These are phyloP conservation scores for Phyllosticta citribraziliensis DNA, from an alignment of 2,329 filamentous ascomycete species.

Conservation along the genomic window DNA sequence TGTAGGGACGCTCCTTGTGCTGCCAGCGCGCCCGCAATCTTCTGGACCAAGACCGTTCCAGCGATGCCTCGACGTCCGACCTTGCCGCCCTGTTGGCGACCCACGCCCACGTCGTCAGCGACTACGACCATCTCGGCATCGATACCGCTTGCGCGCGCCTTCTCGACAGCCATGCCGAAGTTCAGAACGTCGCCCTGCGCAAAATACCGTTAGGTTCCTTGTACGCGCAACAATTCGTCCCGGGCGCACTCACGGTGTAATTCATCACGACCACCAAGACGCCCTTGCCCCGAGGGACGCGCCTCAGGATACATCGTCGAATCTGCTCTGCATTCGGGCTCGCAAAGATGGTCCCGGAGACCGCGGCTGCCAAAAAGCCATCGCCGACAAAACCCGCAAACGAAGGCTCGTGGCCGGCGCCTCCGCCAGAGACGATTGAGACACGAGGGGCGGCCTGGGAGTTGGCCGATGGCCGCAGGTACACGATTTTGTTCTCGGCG, in stretches of 20 bases:
- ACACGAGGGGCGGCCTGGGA: conserved; percentile 44
- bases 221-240: too few species aligned
- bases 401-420: conserved; percentile 81
- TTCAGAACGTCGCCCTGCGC: conserved; percentile 54
- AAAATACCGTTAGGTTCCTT: too few species aligned
- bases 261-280: conserved; percentile 93
- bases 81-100: conserved; percentile 72
- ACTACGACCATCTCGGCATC: conserved; percentile 84
- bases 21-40: conserved; percentile 77
- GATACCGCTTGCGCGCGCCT: conserved; percentile 70
- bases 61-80: conserved; percentile 86
- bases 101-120: conserved; percentile 85
- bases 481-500: conserved; percentile 70
- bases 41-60: conserved; percentile 83
- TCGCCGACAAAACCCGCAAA: conserved; percentile 78
- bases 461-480: conserved; percentile 51
- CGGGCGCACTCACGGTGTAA: conserved; percentile 51
- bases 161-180: conserved; percentile 89
- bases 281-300: conserved; percentile 62
- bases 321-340: conserved; percentile 77
- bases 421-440: conserved; percentile 78
- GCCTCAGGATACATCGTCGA: conserved; percentile 60
- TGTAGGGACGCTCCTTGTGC: conserved; percentile 56
- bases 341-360: conserved; percentile 81
- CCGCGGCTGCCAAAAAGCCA: conserved; percentile 69